Conservation (phyloP, 1,284 basidiomycete species). For the Cryptococcus wingfieldii region DNA sequence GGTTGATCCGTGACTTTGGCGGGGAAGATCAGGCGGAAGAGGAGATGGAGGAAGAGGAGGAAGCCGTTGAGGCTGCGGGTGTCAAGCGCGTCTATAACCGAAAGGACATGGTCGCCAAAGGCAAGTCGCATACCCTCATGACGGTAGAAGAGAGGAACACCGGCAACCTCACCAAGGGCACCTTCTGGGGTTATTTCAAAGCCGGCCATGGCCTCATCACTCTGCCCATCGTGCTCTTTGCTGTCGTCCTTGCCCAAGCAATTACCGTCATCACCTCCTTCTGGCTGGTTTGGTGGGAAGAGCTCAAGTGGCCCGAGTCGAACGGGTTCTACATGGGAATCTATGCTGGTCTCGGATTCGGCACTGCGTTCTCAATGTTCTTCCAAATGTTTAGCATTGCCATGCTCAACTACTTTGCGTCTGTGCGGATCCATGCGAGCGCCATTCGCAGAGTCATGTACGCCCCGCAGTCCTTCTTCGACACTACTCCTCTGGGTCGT, state of each 20-base stretch:
- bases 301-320: conserved; percentile 43
- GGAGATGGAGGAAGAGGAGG: conserved; percentile 50
- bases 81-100: conserved; percentile 26
- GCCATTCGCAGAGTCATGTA: conserved; percentile 60
- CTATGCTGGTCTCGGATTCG: conserved; percentile 60
- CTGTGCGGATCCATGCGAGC: conserved; percentile 58
- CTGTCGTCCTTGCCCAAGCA: conserved; percentile 38
- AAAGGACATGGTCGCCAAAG: conserved; percentile 38
- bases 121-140: conserved; percentile 48
- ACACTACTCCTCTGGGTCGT: conserved; percentile 62
- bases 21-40: conserved; percentile 52
- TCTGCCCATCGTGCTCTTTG: conserved; percentile 50
- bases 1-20: conserved; percentile 63
- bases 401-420: conserved; percentile 58
- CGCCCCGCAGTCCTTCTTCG: conserved; percentile 67
- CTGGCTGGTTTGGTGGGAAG: conserved; percentile 69
- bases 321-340: conserved; percentile 64
- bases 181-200: conserved; percentile 50
- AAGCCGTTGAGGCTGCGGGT: conserved; percentile 42
- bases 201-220: conserved; percentile 52
- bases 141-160: conserved; percentile 48
- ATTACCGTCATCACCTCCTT: conserved; percentile 45
- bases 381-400: conserved; percentile 58
- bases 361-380: conserved; percentile 61
- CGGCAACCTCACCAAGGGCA: conserved; percentile 38